Base-by-base conservation (phyloP, 2,329 filamentous ascomycete genomes). In the Proliferodiscus dingleyae region DNA sequence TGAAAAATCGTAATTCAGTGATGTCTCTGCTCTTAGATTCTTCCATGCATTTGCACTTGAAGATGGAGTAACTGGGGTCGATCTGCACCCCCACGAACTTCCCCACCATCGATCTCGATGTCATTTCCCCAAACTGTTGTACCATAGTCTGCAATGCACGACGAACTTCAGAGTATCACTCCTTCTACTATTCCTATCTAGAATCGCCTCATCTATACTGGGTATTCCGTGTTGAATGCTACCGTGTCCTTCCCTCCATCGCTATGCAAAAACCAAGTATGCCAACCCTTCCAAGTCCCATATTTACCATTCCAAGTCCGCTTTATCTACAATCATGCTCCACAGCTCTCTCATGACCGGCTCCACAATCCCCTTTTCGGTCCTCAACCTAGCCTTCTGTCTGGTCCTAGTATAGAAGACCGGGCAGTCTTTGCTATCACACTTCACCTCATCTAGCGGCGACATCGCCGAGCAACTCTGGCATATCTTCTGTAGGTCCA, bases 371-470 rank as follows among this genome's bases (percentile, higher is more conserved):
- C 56, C 61, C 43, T 51, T 65, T 50, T 68, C 66, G 29, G 59
- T 67, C 36, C 62, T 60, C 40, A 72, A 43, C 40, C 64, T 71
- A 8, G 74, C 73, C 18, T 65, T 65, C 61, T 87, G 81, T 64
- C 81, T 85, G 43, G 80, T 75, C 11, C 88, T 69, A 24, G 83
- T 83, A 67, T 95, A 97, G 57, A 95, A 97, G 0, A 95, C 88
- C 0, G 90, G 86, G 62, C 93, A 98, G 66, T 95, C 91, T 63
- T 87, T 81, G 64, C 87, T 95, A 61, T 95, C 89, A 62, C 93
- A 98, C 32, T 68, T 74, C n/a, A 96, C 83, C 26, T 85, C 80
- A 29, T 96, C 91, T 2, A 80, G 70, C 53, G 81, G 84, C 3
- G 84, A 73, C 15, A 90, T 62, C 1, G 81, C 83, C 30, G 88